phyloP scores from a whole-genome alignment of 768 basidiomycete genomes.

The Termitomyces heimii region DNA sequence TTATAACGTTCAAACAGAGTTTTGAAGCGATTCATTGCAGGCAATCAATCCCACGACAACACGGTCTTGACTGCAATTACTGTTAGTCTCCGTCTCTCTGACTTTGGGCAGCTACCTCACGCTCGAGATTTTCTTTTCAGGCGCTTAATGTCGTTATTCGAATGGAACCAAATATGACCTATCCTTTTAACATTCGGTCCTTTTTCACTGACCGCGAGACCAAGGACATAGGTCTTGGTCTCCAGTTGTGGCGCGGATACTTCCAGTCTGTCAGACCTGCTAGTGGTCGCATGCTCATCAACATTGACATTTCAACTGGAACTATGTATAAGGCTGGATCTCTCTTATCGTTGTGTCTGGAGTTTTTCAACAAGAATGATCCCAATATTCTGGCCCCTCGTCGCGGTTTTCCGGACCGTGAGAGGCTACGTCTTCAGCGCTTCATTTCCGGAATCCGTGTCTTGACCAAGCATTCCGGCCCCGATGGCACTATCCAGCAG shows the following conservation, averaged over 20 bases:
- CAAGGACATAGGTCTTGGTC: slow-evolving; percentile 41
- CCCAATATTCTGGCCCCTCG: slow-evolving; percentile 33
- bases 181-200: slow-evolving; percentile 66
- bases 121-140: slow-evolving; percentile 20
- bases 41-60: slow-evolving; percentile 61
- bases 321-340: slow-evolving; percentile 63
- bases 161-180: slow-evolving; percentile 61
- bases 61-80: slow-evolving; percentile 61
- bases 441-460: slow-evolving; percentile 52
- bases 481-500: slow-evolving; percentile 20
- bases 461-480: slow-evolving; percentile 31
- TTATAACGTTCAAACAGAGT: slow-evolving; percentile 32
- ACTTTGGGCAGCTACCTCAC: not conserved
- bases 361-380: slow-evolving; percentile 33
- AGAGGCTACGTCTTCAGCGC: slow-evolving; percentile 47
- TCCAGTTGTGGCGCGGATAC: slow-evolving; percentile 67
- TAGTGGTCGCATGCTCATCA: slow-evolving; percentile 51
- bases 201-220: slow-evolving; percentile 61
- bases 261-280: slow-evolving; percentile 69
- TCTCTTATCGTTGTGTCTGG: slow-evolving; percentile 46
- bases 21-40: slow-evolving; percentile 49
- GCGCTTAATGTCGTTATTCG: slow-evolving; percentile 68
- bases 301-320: slow-evolving; percentile 69
- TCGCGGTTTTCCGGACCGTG: slow-evolving; percentile 46
- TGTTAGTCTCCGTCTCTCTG: slow-evolving; percentile 23